A percentile compares a stretch with the other conserved stretches of the same genome.
Conservation (phyloP, 2,329 filamentous ascomycete species). For the Cordyceps tenuipes region DNA sequence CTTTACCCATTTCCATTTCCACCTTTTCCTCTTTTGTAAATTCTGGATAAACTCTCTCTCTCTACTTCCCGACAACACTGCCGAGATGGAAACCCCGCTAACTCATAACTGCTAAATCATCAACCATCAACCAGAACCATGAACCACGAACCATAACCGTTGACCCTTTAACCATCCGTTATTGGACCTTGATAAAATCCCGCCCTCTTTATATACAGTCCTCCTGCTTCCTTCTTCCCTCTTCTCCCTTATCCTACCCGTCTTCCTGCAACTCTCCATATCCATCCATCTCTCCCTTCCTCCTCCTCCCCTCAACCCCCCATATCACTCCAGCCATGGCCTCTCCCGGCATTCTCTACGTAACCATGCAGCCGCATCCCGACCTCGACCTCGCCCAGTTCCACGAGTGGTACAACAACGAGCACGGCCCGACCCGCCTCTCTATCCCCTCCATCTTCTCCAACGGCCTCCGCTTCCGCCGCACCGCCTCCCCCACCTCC, state of each 20-base stretch:
- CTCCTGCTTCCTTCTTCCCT: neutral
- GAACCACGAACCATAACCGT: too few relatives aligned
- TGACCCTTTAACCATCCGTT: too few relatives aligned
- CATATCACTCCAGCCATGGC: neutral
- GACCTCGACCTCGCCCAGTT: constrained; percentile 61
- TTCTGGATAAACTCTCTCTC: too few relatives aligned
- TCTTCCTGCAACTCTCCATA: neutral
- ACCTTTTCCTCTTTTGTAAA: too few relatives aligned
- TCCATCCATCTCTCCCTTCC: neutral
- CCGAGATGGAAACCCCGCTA: constrained; percentile 1
- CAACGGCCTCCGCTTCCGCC: constrained; percentile 70
- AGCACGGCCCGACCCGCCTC: constrained; percentile 76
- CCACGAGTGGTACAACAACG: constrained; percentile 91
- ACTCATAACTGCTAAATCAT: too few relatives aligned
- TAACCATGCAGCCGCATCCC: constrained; percentile 74
- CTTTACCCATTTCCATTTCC: too few relatives aligned
- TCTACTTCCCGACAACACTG: constrained; percentile 3
- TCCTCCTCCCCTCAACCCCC: too few relatives aligned
- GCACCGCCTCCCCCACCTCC: neutral
- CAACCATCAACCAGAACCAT: too few relatives aligned
- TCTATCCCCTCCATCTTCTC: constrained; percentile 63
- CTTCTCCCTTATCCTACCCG: neutral
- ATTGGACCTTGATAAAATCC: too few relatives aligned
- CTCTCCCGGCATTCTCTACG: constrained; percentile 65
- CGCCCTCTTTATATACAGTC: too few relatives aligned